phyloP scores from a whole-genome alignment of 495 filamentous ascomycete species.

The Aspergillus sclerotiicarbonarius region DNA sequence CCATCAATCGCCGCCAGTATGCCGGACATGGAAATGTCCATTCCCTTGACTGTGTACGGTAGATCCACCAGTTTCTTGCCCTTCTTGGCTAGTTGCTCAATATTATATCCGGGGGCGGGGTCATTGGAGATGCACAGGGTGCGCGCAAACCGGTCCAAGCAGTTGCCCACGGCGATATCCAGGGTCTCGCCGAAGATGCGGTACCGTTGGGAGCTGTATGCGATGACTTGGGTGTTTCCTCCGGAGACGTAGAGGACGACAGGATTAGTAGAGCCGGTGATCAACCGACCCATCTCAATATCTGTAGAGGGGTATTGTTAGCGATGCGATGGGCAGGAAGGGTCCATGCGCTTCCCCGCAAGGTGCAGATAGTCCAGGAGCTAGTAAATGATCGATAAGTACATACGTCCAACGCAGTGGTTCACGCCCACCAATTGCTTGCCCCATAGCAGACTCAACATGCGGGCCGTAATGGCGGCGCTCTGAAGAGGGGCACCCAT shows the following conservation, averaged over 20 bases:
- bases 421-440: constrained; percentile 89
- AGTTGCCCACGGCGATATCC: constrained; percentile 97
- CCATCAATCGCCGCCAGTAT: constrained; percentile 80
- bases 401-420: constrained; percentile 89
- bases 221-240: constrained; percentile 97
- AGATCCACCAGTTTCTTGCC: constrained; percentile 75
- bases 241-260: constrained; percentile 95
- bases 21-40: constrained; percentile 95
- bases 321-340: background rate
- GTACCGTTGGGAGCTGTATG: constrained; percentile 89
- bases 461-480: constrained; percentile 81
- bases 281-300: constrained; percentile 95
- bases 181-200: constrained; percentile 97
- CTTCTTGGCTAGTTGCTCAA: constrained; percentile 90
- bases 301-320: constrained; percentile 36
- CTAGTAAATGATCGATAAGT: background rate
- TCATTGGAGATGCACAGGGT: constrained; percentile 90
- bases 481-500: constrained; percentile 96
- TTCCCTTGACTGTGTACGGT: constrained; percentile 95
- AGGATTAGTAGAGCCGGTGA: constrained; percentile 88
- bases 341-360: background rate
- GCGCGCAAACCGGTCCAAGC: constrained; percentile 91
- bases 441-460: constrained; percentile 79
- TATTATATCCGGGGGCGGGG: constrained; percentile 95
- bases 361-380: background rate